Evolutionary conservation across 2,329 filamentous ascomycete species (phyloP), one percentile per base, ranked within the genome.

Genomic region (Cladorrhinum sp.): DNA sequence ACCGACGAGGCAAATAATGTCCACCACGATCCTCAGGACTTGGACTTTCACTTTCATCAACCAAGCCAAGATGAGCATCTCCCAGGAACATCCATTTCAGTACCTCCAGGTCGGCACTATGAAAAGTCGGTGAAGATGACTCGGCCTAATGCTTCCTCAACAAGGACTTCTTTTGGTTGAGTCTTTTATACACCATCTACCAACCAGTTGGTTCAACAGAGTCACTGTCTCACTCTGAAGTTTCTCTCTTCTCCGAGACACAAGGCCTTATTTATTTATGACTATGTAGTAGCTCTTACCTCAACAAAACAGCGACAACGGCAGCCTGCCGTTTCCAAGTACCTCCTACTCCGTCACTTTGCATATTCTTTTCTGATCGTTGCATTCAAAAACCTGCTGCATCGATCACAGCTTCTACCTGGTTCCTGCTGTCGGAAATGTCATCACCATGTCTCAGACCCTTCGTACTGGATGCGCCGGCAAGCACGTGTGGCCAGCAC

Each of bases 381-480:
- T 18, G 49, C 2, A 18, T 36, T 46, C 1, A 28, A 42, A 33
- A 30, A 14, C 26, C 23, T 14, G 14, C 21, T 9, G 39, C 52
- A 36, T 50, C 55, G 59, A 61, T 61, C 59, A 61, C 30, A 51
- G 24, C 49, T 55, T 57, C 49, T 55, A 18, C 42, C 6, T 18
- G 14, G 12, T 46, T 46, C 33, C 66, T 20, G 2, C 48, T 42
- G 10, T 55, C 57, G 2, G 58, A 53, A 51, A 70, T 66, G 9
- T 76, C 0, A 63, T 66, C 76, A 81, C 79, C 46, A 71, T 65
- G 1, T 68, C 50, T 56, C 42, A 58, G 55, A 62, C 60, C 60
- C 60, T 62, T 58, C 28, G 7, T 65, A 67, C 39, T 63, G 66
- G 36, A n/a, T 23, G 39, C 0, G 14, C 36, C 16, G 36, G 16